phyloP scores from a whole-genome alignment of 345 rosid species.

The Mallotus nudiflorus region DNA sequence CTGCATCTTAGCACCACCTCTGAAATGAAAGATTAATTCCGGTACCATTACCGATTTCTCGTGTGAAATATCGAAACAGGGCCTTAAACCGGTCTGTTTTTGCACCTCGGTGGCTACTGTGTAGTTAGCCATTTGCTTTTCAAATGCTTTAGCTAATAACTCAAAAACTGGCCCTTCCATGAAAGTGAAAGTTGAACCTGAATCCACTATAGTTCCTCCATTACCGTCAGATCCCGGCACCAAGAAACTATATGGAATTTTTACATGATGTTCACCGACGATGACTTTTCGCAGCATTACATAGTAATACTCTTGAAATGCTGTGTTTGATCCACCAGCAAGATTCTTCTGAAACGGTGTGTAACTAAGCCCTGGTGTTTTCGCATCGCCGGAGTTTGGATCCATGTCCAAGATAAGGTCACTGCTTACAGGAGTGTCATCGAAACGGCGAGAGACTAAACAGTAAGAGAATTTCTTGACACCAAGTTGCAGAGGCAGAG shows the following conservation, averaged over 20 bases:
- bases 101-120: constrained; percentile 43
- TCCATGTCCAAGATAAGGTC: constrained; percentile 58
- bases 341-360: constrained; percentile 67
- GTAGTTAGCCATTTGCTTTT: constrained; percentile 58
- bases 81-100: constrained; percentile 54
- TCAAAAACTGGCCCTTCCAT: constrained; percentile 65
- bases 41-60: constrained; percentile 37
- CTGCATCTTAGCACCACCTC: constrained; percentile 79
- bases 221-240: constrained; percentile 61
- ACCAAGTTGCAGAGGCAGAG: constrained; percentile 72
- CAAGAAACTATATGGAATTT: constrained; percentile 58
- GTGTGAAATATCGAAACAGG: constrained; percentile 69
- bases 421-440: constrained; percentile 53
- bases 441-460: constrained; percentile 63
- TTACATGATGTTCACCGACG: constrained; percentile 56
- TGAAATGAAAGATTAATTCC: constrained; percentile 55
- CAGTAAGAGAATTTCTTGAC: constrained; percentile 77
- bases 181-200: constrained; percentile 88
- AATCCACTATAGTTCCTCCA: constrained; percentile 86
- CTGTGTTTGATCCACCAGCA: constrained; percentile 15
- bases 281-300: constrained; percentile 55
- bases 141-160: constrained; percentile 53
- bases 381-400: constrained; percentile 38
- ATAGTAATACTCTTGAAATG: constrained; percentile 60
- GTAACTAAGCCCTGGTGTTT: constrained; percentile 53